phyloP scores from a whole-genome alignment of 2,329 filamentous ascomycete genomes.

The Tolypocladium tropicale region DNA sequence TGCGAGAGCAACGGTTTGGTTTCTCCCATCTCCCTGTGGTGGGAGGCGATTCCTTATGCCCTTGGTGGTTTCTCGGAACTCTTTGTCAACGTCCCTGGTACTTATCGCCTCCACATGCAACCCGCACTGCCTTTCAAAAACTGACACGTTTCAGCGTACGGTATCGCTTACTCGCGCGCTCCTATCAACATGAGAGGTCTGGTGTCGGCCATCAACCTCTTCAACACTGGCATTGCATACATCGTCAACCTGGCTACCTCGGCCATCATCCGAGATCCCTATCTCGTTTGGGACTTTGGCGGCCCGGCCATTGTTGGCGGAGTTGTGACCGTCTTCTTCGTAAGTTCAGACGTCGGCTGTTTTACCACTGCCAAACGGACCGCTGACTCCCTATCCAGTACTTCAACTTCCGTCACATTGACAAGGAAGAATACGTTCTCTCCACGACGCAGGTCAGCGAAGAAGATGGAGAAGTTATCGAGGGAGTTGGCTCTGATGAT shows the following conservation, averaged over 20 bases:
- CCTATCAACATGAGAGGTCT: constrained; percentile 41
- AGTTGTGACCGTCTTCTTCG: constrained; percentile 31
- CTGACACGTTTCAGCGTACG: constrained; percentile 25
- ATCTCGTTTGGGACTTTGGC: constrained; percentile 39
- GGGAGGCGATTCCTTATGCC: constrained; percentile 12
- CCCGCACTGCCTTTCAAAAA: neutral
- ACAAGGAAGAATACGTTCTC: constrained; percentile 14
- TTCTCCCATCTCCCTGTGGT: constrained; percentile 14
- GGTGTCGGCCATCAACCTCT: constrained; percentile 38
- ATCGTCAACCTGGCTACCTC: constrained; percentile 33
- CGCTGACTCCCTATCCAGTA: constrained; percentile 2
- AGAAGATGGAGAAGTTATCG: neutral
- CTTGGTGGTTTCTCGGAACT: constrained; percentile 18
- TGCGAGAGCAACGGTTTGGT: constrained; percentile 12
- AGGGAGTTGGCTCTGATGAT: neutral
- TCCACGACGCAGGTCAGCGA: constrained; percentile 10
- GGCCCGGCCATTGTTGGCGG: constrained; percentile 35
- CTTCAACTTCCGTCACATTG: constrained; percentile 11
- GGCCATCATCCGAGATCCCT: constrained; percentile 35
- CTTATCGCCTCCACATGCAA: neutral
- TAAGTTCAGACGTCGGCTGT: neutral
- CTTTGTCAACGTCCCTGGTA: constrained; percentile 15
- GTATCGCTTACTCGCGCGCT: constrained; percentile 39
- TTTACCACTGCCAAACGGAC: neutral
- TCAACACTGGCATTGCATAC: constrained; percentile 35